These are phyloP conservation scores for Ophiorrhiza pumila DNA, from an alignment of 257 asterid genomes.

Conservation along the genomic window DNA sequence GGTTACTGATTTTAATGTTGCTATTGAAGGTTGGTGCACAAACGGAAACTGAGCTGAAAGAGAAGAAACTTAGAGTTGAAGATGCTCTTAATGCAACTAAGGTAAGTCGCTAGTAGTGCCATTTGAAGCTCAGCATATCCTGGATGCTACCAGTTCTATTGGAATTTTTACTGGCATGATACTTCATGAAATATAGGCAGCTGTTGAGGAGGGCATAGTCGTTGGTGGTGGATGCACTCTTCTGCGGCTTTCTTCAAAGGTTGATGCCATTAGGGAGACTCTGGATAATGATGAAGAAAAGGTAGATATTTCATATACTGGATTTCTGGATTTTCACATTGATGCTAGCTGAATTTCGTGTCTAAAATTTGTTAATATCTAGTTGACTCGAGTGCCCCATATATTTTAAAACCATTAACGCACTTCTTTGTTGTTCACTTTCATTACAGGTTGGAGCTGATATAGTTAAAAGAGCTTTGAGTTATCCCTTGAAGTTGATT, in stretches of 20 bases:
- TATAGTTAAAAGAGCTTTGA: constrained; percentile 89
- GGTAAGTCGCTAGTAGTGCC: constrained; percentile 33
- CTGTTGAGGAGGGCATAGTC: constrained; percentile 99
- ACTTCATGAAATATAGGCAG: constrained; percentile 57
- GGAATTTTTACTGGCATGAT: neutral
- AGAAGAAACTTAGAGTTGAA: constrained; percentile 95
- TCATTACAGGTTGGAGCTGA: constrained; percentile 89
- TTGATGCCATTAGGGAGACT: constrained; percentile 81
- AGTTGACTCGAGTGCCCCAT: neutral
- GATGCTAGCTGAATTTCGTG: neutral
- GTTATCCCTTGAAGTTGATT: constrained; percentile 93
- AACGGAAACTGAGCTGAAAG: constrained; percentile 95
- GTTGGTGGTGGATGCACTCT: constrained; percentile 98
- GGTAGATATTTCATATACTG: constrained; percentile 31
- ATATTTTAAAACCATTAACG: too few relatives aligned
- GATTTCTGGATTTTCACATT: neutral
- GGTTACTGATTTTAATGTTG: constrained; percentile 9
- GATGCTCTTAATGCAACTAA: constrained; percentile 99
- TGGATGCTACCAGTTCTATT: neutral
- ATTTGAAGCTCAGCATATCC: neutral
- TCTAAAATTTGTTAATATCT: neutral
- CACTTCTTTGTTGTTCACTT: neutral
- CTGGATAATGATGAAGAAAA: constrained; percentile 85
- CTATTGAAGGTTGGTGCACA: constrained; percentile 88
- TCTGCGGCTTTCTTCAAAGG: constrained; percentile 80